Conservation (phyloP, 1,139 yeast species). For the Pichia sp. region DNA sequence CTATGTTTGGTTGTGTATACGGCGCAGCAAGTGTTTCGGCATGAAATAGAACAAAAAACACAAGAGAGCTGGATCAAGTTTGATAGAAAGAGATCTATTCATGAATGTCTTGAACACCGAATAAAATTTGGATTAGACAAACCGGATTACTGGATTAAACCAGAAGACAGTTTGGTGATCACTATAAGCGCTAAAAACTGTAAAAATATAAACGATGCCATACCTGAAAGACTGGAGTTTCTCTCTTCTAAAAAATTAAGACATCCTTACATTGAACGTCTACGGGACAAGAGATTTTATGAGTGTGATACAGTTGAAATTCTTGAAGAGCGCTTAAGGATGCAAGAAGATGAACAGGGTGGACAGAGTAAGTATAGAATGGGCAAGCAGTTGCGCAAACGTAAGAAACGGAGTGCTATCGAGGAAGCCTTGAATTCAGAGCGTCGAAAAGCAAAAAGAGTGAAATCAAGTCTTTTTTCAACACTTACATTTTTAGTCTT, state of each 20-base stretch:
- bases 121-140: constrained; percentile 40
- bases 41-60: constrained; percentile 49
- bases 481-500: neutral
- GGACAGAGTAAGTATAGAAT: neutral
- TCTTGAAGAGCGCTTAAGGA: too few relatives aligned
- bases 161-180: constrained; percentile 68
- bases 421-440: neutral
- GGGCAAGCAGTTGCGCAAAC: neutral
- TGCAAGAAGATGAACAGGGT: neutral
- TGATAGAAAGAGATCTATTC: neutral
- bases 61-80: constrained; percentile 51
- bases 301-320: constrained; percentile 50
- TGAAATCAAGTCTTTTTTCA: neutral
- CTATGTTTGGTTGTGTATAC: constrained; percentile 87
- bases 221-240: constrained; percentile 28
- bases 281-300: constrained; percentile 57
- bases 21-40: constrained; percentile 54
- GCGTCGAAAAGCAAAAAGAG: neutral
- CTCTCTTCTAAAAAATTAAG: constrained; percentile 65
- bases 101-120: constrained; percentile 43
- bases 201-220: neutral
- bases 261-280: constrained; percentile 34
- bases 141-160: constrained; percentile 76
- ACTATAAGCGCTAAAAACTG: constrained; percentile 64
- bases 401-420: neutral